Percentiles rank a stretch among this genome's conserved stretches.
Evolutionary conservation across 1,139 yeast genomes (phyloP).

Genomic region (Suhomyces bribrorum): DNA sequence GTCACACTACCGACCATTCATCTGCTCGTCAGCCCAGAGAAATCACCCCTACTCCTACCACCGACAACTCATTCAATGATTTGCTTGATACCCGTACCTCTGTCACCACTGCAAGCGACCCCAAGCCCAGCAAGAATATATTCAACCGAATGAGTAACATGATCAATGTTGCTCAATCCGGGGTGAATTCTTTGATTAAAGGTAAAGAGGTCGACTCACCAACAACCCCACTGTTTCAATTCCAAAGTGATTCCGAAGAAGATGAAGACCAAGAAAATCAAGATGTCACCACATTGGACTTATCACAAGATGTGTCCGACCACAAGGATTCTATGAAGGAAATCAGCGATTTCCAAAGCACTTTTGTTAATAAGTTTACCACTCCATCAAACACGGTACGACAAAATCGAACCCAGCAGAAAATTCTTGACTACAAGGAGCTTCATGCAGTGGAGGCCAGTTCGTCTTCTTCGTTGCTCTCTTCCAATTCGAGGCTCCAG

Average conservation of each 20-base stretch:
- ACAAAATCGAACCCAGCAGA: conserved; percentile 37
- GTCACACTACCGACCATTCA: no score
- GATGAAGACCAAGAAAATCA: conserved; percentile 28
- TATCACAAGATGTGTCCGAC: conserved; percentile 5
- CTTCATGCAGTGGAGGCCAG: conserved; percentile 19
- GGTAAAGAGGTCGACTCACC: background rate
- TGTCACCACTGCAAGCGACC: background rate
- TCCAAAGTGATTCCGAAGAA: conserved; percentile 36
- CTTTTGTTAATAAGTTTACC: conserved; percentile 27
- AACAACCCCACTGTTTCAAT: conserved; percentile 18
- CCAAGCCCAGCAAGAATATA: conserved; percentile 1
- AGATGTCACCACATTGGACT: conserved; percentile 4
- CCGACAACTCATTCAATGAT: conserved; percentile 27
- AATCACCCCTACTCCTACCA: conserved; percentile 9
- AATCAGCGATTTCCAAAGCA: conserved; percentile 34
- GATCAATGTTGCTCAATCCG: conserved; percentile 19
- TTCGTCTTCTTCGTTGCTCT: background rate
- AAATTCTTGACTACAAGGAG: conserved; percentile 37
- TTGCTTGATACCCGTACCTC: conserved; percentile 11
- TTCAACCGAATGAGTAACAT: conserved; percentile 9
- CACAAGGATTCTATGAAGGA: conserved; percentile 31
- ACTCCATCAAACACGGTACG: conserved; percentile 11
- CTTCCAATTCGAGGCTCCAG: conserved; percentile 3
- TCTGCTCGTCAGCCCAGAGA: conserved; percentile 1
- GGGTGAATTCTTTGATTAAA: conserved; percentile 20